These are phyloP conservation scores for Tulasnella sp. DNA, from an alignment of 768 basidiomycete species.

Conservation along the genomic window DNA sequence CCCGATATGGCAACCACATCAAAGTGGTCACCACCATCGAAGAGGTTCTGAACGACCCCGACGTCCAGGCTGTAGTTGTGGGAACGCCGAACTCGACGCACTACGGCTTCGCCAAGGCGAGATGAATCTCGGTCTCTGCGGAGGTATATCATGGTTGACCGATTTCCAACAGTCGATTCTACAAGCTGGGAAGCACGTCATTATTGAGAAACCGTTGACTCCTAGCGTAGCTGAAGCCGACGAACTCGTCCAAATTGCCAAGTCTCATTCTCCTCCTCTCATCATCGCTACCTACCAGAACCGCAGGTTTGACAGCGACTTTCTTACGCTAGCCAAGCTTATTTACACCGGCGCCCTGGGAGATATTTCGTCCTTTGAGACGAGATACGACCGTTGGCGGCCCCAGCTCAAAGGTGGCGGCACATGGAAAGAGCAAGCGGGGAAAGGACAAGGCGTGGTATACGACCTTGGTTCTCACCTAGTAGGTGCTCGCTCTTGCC, in stretches of 20 bases:
- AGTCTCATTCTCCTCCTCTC: conserved; percentile 18
- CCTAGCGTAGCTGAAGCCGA: conserved; percentile 25
- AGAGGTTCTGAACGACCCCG: conserved; percentile 25
- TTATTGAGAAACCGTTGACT: conserved; percentile 31
- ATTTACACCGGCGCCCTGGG: conserved; percentile 24
- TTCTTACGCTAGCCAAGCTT: conserved; percentile 29
- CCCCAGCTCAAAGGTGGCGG: conserved; percentile 25
- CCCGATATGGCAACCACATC: conserved; percentile 25
- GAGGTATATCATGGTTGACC: too few relatives aligned
- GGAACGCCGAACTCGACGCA: conserved; percentile 29
- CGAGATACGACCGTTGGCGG: conserved; percentile 32
- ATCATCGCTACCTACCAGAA: conserved; percentile 22
- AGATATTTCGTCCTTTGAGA: conserved; percentile 25
- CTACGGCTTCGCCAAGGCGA: conserved; percentile 25
- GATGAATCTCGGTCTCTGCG: background rate
- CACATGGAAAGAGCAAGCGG: conserved; percentile 34
- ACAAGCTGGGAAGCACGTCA: conserved; percentile 25
- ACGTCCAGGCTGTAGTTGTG: conserved; percentile 29
- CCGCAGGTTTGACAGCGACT: conserved; percentile 28
- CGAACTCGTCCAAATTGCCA: conserved; percentile 28
- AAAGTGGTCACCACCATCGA: conserved; percentile 31
- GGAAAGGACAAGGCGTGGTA: conserved; percentile 32
- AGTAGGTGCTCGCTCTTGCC: conserved; percentile 18
- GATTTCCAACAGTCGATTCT: conserved; percentile 15
- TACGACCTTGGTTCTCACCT: conserved; percentile 38